Conservation (phyloP, 1,139 yeast genomes). For the Diutina ranongensis region DNA sequence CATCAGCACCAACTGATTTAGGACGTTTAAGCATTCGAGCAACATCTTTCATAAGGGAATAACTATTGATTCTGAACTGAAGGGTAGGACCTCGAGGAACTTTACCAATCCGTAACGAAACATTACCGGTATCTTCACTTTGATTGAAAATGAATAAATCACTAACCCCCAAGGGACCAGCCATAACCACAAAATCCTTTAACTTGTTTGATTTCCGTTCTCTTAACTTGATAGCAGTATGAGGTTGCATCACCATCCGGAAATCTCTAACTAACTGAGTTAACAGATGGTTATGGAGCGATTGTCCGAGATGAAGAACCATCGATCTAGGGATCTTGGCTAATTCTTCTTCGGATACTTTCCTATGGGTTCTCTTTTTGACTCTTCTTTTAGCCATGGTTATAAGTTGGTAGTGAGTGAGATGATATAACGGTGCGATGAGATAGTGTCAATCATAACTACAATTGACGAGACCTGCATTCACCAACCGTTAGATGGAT, state of each 20-base stretch:
- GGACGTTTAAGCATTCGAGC: constrained; percentile 55
- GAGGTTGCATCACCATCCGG: constrained; percentile 90
- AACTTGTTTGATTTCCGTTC: constrained; percentile 82
- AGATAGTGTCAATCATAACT: not conserved
- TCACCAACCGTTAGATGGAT: too few relatives aligned
- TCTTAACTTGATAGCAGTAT: constrained; percentile 78
- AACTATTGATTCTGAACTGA: constrained; percentile 66
- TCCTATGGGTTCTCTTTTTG: constrained; percentile 82
- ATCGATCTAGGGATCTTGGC: constrained; percentile 79
- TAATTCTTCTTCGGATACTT: constrained; percentile 51
- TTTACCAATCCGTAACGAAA: constrained; percentile 73
- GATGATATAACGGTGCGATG: not conserved
- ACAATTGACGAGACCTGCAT: not conserved
- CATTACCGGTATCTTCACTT: constrained; percentile 63
- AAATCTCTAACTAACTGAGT: constrained; percentile 80
- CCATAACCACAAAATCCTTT: constrained; percentile 89
- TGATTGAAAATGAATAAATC: constrained; percentile 84
- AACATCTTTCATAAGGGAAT: constrained; percentile 81
- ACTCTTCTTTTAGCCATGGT: constrained; percentile 34
- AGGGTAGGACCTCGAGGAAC: constrained; percentile 94
- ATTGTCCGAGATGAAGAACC: constrained; percentile 81
- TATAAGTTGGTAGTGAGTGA: not conserved
- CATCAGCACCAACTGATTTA: constrained; percentile 52
- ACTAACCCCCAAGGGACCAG: constrained; percentile 91
- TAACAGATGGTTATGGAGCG: constrained; percentile 70